Conservation (phyloP, 2,329 filamentous ascomycete species). For the Fusarium sp. region DNA sequence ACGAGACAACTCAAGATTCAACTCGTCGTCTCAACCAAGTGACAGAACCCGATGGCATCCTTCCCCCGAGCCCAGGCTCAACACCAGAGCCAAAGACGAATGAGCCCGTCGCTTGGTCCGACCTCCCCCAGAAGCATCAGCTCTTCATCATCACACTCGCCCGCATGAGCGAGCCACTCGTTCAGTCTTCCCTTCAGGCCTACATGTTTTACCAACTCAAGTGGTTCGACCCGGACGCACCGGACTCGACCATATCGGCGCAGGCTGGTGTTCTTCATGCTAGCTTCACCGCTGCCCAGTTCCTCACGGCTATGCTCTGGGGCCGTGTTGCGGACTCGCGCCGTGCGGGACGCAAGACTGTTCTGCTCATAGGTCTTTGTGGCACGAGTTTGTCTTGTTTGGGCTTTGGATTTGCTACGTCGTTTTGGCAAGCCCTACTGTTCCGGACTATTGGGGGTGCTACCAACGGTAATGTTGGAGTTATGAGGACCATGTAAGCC, state of each 20-base stretch:
- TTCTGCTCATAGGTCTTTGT: conserved; percentile 76
- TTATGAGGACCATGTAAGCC: conserved; percentile 73
- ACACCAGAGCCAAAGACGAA: conserved; percentile 13
- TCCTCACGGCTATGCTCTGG: conserved; percentile 83
- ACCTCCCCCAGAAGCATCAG: conserved; percentile 79
- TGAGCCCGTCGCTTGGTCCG: conserved; percentile 61
- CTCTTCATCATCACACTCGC: conserved; percentile 79
- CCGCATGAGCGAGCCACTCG: conserved; percentile 80
- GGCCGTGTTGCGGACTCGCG: conserved; percentile 72
- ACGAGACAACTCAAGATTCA: background rate
- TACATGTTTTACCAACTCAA: conserved; percentile 92
- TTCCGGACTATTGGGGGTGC: conserved; percentile 73
- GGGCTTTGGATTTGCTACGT: conserved; percentile 70
- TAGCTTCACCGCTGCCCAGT: conserved; percentile 82
- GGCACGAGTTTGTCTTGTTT: conserved; percentile 61
- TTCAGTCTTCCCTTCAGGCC: conserved; percentile 75
- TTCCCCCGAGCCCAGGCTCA: background rate
- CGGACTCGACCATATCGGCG: conserved; percentile 71
- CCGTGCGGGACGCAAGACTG: conserved; percentile 74
- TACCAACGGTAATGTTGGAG: conserved; percentile 76
- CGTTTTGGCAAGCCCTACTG: conserved; percentile 74
- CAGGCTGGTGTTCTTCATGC: conserved; percentile 81
- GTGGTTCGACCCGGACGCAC: conserved; percentile 68
- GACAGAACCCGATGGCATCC: background rate
- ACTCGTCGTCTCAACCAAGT: background rate